Conservation (phyloP, 345 rosid species). For the Eutrema japonicum region DNA sequence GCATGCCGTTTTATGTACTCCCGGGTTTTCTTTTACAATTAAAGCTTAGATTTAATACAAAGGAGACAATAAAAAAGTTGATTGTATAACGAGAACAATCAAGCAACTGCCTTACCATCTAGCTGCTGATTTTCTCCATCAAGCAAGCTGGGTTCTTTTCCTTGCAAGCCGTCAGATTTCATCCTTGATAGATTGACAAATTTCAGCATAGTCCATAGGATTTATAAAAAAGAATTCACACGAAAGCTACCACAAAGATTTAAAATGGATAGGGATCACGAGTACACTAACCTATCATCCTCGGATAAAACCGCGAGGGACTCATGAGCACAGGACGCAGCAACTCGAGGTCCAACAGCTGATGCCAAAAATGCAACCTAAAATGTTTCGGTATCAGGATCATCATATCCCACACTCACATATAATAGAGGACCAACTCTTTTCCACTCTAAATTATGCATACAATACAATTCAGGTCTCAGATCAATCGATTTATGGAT, state of each 20-base stretch:
- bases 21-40: conserved; percentile 49
- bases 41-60: conserved; percentile 17
- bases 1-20: conserved; percentile 46
- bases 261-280: conserved; percentile 13
- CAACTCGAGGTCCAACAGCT: conserved; percentile 97
- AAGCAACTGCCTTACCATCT: conserved; percentile 48
- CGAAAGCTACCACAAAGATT: conserved; percentile 7
- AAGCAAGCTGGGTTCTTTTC: conserved; percentile 52
- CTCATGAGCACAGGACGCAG: conserved; percentile 99
- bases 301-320: conserved; percentile 77
- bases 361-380: conserved; percentile 98
- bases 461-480: neutral
- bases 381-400: conserved; percentile 31
- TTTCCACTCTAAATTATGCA: conserved; percentile 23
- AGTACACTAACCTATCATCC: conserved; percentile 66
- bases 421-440: conserved; percentile 16
- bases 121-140: conserved; percentile 59
- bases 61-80: neutral
- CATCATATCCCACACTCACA: conserved; percentile 6
- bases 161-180: conserved; percentile 56
- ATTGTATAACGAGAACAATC: conserved; percentile 14
- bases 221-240: conserved; percentile 1
- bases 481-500: conserved; percentile 14
- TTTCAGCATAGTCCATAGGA: conserved; percentile 31
- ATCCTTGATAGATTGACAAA: conserved; percentile 51